Evolutionary conservation across 345 rosid species (phyloP).

Genomic region (Gossypium ekmanianum): DNA sequence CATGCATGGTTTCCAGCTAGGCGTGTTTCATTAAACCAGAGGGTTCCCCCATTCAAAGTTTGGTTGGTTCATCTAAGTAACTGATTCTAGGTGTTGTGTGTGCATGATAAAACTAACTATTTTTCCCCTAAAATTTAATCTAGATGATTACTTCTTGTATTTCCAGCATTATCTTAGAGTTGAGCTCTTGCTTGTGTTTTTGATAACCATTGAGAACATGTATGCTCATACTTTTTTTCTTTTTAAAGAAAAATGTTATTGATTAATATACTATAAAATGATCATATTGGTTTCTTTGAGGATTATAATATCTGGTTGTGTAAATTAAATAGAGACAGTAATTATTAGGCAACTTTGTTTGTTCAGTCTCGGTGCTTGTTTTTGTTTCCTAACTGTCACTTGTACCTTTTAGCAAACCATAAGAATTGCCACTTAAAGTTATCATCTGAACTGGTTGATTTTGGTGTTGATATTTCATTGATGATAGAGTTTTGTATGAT

Average conservation of each 20-base stretch:
- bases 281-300: not conserved
- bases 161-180: not conserved
- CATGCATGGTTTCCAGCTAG: not conserved
- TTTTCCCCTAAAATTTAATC: not conserved
- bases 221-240: not conserved
- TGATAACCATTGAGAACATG: not conserved
- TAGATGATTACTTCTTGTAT: not conserved
- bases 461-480: not conserved
- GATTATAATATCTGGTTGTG: not conserved
- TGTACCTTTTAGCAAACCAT: not conserved
- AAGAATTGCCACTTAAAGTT: not conserved
- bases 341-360: not conserved
- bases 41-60: not conserved
- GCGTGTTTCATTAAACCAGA: not conserved
- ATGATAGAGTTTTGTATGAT: conserved; percentile 1
- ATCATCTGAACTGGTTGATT: not conserved
- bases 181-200: not conserved
- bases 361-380: not conserved
- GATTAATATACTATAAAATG: not conserved
- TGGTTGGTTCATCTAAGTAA: not conserved
- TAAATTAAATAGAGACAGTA: not conserved
- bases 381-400: not conserved
- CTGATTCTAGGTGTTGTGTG: not conserved
- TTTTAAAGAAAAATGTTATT: not conserved
- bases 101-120: not conserved